Conservation (phyloP, 306 rosid genomes). For the Rosa persica region DNA sequence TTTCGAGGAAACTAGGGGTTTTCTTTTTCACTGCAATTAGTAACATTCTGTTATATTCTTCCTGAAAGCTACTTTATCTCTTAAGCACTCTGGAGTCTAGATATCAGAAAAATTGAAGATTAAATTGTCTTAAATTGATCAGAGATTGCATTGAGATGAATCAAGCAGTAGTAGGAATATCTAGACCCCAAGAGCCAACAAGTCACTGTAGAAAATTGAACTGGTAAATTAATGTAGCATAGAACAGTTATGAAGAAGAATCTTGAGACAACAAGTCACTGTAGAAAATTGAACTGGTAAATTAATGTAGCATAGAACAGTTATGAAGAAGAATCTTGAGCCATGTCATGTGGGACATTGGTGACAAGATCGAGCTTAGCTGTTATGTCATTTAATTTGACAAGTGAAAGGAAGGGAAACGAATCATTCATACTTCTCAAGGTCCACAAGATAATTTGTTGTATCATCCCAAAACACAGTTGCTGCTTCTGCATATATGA, state of each 20-base stretch:
- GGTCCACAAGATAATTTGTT: conserved; percentile 34
- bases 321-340: conserved; percentile 32
- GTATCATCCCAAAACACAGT: conserved; percentile 3
- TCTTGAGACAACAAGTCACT: conserved; percentile 22
- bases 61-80: background rate
- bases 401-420: conserved; percentile 27
- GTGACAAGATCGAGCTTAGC: conserved; percentile 24
- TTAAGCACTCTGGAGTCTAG: background rate
- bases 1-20: too few species aligned
- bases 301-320: background rate
- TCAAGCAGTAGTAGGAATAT: background rate
- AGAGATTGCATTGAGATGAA: background rate
- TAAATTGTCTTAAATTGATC: background rate
- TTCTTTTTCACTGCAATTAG: too few species aligned
- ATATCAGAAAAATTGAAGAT: background rate
- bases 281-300: background rate
- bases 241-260: conserved; percentile 19
- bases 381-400: conserved; percentile 32
- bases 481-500: background rate
- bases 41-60: background rate
- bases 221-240: background rate
- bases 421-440: conserved; percentile 29
- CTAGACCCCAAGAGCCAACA: background rate
- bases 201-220: background rate
- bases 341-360: conserved; percentile 39